phyloP scores from a whole-genome alignment of 805 yeast species.

The Candida taoyuanica region DNA sequence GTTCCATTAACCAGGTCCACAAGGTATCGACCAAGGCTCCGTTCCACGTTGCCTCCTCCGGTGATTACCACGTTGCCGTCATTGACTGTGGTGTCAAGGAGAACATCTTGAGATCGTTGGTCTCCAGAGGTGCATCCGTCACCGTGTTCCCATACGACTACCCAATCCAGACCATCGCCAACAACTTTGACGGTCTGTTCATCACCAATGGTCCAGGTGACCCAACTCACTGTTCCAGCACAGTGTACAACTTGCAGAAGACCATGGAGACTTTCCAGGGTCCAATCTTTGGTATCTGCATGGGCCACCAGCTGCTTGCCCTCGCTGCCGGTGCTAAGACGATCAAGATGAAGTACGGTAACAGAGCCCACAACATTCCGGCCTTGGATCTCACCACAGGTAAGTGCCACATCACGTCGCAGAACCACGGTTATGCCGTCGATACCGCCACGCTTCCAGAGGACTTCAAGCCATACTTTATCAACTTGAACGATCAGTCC shows the following conservation, averaged over 20 bases:
- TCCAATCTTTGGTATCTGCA: slow-evolving; percentile 96
- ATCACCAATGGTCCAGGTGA: slow-evolving; percentile 97
- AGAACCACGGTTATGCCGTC: slow-evolving; percentile 98
- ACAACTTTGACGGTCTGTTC: slow-evolving; percentile 91
- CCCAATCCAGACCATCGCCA: slow-evolving; percentile 86
- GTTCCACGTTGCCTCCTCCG: slow-evolving; percentile 72
- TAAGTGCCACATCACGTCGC: slow-evolving; percentile 95
- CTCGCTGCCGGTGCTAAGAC: slow-evolving; percentile 94
- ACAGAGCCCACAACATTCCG: slow-evolving; percentile 98
- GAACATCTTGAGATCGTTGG: slow-evolving; percentile 90
- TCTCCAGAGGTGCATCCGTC: slow-evolving; percentile 90
- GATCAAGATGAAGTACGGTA: slow-evolving; percentile 91
- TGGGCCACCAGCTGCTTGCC: slow-evolving; percentile 96
- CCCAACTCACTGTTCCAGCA: slow-evolving; percentile 83
- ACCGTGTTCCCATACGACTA: slow-evolving; percentile 96
- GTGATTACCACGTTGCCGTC: slow-evolving; percentile 78
- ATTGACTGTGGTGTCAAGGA: slow-evolving; percentile 98
- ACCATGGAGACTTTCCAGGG: slow-evolving; percentile 63
- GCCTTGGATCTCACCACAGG: slow-evolving; percentile 88
- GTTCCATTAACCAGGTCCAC: slow-evolving; percentile 81
- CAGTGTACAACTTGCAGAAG: slow-evolving; percentile 68
- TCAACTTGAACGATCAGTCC: slow-evolving; percentile 90
- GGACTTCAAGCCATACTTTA: slow-evolving; percentile 82
- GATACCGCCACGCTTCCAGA: slow-evolving; percentile 70
- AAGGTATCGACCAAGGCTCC: slow-evolving; percentile 95